Evolutionary conservation across 371 early-diverging fungal genomes (phyloP).

Genomic region (Funneliformis caledonium): DNA sequence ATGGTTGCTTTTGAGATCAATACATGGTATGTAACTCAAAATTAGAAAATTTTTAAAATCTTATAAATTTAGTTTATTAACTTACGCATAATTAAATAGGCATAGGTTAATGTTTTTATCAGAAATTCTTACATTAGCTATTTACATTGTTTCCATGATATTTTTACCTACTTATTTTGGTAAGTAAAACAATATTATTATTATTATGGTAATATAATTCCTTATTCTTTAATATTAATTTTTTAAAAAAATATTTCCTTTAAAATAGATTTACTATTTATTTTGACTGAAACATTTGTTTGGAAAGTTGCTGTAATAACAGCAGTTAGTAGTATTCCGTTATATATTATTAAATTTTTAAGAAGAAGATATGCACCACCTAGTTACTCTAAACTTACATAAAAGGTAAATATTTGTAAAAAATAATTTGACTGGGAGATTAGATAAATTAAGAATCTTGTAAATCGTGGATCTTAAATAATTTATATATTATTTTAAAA

Average conservation of each 20-base stretch:
- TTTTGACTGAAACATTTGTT: conserved; percentile 79
- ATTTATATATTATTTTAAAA: too few species aligned
- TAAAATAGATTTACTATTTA: conserved; percentile 78
- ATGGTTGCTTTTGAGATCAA: conserved; percentile 97
- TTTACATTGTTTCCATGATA: conserved; percentile 90
- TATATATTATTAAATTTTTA: conserved; percentile 76
- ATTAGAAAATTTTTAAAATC: not conserved
- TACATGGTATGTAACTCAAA: conserved; percentile 67
- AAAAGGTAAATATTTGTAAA: not conserved
- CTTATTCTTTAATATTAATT: conserved; percentile 8
- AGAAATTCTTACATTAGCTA: conserved; percentile 77
- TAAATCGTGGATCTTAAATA: too few species aligned
- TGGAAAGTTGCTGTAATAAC: conserved; percentile 94
- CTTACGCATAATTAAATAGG: conserved; percentile 45
- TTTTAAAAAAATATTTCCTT: not conserved
- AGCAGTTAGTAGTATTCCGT: conserved; percentile 83
- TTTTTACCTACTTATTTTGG: conserved; percentile 90
- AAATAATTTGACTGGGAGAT: too few species aligned
- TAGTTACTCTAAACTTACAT: conserved; percentile 66
- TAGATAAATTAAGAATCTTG: too few species aligned
- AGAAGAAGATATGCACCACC: conserved; percentile 78
- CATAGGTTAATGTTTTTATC: conserved; percentile 87
- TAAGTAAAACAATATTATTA: conserved; percentile 45
- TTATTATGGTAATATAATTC: not conserved
- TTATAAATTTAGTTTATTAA: not conserved